Conservation (phyloP, 2,329 filamentous ascomycete genomes). For the Paraphaeosphaeria minitans region DNA sequence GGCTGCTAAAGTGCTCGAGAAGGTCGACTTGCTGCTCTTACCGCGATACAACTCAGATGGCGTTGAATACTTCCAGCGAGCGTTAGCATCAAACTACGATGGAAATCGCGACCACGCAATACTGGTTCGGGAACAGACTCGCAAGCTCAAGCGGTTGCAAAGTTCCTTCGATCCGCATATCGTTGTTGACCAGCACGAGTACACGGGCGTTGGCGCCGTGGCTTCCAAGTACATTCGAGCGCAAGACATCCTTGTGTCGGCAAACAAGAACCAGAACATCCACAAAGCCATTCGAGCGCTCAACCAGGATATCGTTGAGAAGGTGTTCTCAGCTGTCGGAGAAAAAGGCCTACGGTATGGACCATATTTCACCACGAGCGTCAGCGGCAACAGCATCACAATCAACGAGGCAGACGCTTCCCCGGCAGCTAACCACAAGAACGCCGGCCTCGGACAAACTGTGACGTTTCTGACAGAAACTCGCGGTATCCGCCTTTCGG, state of each 20-base stretch:
- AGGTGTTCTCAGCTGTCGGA: conserved; percentile 36
- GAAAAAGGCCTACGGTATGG: conserved; percentile 39
- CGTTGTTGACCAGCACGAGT: conserved; percentile 47
- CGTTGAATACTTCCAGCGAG: conserved; percentile 45
- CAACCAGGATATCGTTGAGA: conserved; percentile 41
- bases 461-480: conserved; percentile 45
- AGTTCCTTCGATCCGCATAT: conserved; percentile 40
- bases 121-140: conserved; percentile 42
- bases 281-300: conserved; percentile 38
- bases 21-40: conserved; percentile 42
- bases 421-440: conserved; percentile 46
- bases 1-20: conserved; percentile 37
- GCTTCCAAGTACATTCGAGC: conserved; percentile 39
- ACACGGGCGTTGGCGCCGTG: conserved; percentile 32
- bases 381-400: conserved; percentile 25
- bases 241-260: conserved; percentile 43
- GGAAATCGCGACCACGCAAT: conserved; percentile 47
- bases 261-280: conserved; percentile 40
- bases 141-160: conserved; percentile 42
- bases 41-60: conserved; percentile 47
- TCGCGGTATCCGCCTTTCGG: conserved; percentile 43
- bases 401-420: conserved; percentile 44
- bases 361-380: conserved; percentile 39
- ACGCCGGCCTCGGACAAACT: conserved; percentile 44
- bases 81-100: conserved; percentile 44